Conservation (phyloP, 2,329 filamentous ascomycete species). For the Apiospora aurea region DNA sequence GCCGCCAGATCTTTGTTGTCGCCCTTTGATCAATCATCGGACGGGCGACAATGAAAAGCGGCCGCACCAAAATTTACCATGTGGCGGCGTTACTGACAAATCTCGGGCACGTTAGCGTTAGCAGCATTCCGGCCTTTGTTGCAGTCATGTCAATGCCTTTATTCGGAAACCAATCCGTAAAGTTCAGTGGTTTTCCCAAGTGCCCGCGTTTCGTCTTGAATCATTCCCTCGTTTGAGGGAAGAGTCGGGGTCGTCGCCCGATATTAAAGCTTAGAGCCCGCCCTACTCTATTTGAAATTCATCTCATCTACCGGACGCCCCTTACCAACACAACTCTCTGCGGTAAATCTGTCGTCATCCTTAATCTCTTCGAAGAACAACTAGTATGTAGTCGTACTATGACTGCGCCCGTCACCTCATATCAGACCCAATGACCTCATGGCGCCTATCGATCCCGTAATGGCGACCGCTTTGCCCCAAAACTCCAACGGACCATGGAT, state of each 20-base stretch:
- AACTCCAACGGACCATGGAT: neutral
- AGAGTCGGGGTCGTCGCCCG: neutral
- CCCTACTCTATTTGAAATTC: neutral
- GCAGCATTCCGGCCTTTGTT: neutral
- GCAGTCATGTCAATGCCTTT: neutral
- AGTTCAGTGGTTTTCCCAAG: neutral
- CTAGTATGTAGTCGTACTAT: neutral
- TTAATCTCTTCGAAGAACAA: neutral
- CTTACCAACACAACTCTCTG: neutral
- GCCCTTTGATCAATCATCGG: neutral
- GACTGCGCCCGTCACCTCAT: neutral
- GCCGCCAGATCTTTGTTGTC: no score
- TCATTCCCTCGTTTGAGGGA: neutral
- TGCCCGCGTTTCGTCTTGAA: neutral
- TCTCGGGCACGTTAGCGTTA: no score
- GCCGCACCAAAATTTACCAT: neutral
- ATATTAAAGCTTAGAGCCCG: neutral
- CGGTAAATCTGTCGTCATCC: neutral
- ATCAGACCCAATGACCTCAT: neutral
- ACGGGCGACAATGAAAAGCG: neutral
- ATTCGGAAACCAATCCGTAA: neutral
- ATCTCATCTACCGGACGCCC: neutral
- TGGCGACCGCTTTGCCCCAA: neutral
- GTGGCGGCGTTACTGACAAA: neutral
- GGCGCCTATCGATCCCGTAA: neutral